Conservation (phyloP, 768 basidiomycete genomes). For the Serendipita sp. region DNA sequence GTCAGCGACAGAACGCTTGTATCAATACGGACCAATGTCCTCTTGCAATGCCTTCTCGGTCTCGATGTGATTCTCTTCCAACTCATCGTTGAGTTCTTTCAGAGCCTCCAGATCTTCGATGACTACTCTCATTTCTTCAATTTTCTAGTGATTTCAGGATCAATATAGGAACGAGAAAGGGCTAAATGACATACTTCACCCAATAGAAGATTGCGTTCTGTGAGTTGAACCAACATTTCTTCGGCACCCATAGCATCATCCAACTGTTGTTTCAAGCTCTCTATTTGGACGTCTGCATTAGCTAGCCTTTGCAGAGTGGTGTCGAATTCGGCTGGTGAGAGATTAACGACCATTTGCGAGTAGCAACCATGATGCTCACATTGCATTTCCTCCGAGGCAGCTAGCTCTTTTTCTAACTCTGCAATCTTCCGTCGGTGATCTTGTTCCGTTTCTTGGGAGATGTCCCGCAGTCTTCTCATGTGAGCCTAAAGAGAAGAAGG, state of each 20-base stretch:
- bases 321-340: conserved; percentile 54
- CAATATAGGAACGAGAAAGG: not conserved
- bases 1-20: not conserved
- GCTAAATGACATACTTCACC: conserved; percentile 47
- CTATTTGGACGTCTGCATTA: conserved; percentile 82
- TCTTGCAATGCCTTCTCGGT: conserved; percentile 83
- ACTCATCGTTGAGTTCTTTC: conserved; percentile 90
- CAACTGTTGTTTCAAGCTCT: conserved; percentile 83
- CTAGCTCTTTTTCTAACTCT: conserved; percentile 83
- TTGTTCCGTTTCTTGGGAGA: conserved; percentile 73
- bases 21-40: conserved; percentile 53
- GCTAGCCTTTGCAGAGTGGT: conserved; percentile 61
- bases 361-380: conserved; percentile 25
- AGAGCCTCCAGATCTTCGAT: conserved; percentile 94
- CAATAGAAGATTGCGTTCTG: conserved; percentile 81
- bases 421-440: conserved; percentile 65
- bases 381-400: conserved; percentile 63
- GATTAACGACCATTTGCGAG: not conserved
- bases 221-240: conserved; percentile 89
- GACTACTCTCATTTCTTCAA: conserved; percentile 91
- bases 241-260: conserved; percentile 93
- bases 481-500: not conserved
- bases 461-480: conserved; percentile 56
- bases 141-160: conserved; percentile 43
- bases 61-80: conserved; percentile 91